These are phyloP conservation scores for Coniosporium apollinis DNA, from an alignment of 495 filamentous ascomycete genomes.

Conservation along the genomic window DNA sequence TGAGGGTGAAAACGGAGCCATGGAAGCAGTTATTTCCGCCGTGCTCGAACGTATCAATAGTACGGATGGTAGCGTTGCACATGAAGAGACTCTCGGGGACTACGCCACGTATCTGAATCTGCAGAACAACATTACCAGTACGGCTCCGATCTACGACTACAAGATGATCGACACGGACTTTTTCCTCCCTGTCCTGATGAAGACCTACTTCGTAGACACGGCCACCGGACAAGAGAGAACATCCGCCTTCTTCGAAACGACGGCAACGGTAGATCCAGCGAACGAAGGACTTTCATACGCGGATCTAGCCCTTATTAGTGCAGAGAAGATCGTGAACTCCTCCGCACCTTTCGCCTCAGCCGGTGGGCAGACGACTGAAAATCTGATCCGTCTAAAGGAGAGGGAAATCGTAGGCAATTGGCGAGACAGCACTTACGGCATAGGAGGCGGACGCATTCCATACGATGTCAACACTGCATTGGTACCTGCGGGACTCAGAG, in stretches of 20 bases:
- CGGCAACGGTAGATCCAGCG: slow-evolving; percentile 27
- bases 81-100: slow-evolving; percentile 52
- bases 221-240: slow-evolving; percentile 25
- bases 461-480: slow-evolving; percentile 51
- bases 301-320: slow-evolving; percentile 33
- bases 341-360: slow-evolving; percentile 34
- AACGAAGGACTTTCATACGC: slow-evolving; percentile 36
- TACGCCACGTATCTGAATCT: slow-evolving; percentile 43
- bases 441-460: slow-evolving; percentile 46
- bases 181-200: slow-evolving; percentile 38
- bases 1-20: slow-evolving; percentile 34
- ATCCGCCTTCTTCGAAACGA: slow-evolving; percentile 32
- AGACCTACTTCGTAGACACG: slow-evolving; percentile 39
- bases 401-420: slow-evolving; percentile 44
- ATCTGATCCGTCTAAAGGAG: slow-evolving; percentile 39
- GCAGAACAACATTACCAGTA: slow-evolving; percentile 34
- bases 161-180: slow-evolving; percentile 54
- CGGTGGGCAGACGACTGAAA: slow-evolving; percentile 32
- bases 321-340: slow-evolving; percentile 39
- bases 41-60: slow-evolving; percentile 43
- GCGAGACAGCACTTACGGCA: slow-evolving; percentile 42
- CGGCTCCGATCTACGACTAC: slow-evolving; percentile 40
- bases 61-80: slow-evolving; percentile 41
- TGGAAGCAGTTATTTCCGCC: slow-evolving; percentile 43
- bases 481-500: slow-evolving; percentile 40